A percentile compares a stretch with the other conserved stretches of the same genome.
Conservation (phyloP, 2,329 filamentous ascomycete species). For the Ophioceras dolichostomum region DNA sequence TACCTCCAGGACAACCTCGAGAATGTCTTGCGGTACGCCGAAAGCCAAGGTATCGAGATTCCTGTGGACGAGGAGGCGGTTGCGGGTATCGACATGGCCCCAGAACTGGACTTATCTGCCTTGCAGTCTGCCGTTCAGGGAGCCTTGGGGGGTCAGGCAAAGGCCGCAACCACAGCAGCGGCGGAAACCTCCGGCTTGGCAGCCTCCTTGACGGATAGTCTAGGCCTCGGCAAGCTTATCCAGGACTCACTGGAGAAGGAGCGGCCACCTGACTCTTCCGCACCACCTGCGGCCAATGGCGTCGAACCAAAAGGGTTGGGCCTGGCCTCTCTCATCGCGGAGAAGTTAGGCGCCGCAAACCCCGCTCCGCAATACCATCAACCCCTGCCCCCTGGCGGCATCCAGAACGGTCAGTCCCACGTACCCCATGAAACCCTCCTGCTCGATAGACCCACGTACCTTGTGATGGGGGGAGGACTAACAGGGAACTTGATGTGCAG, state of each 20-base stretch:
- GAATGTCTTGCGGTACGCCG: slow-evolving; percentile 21
- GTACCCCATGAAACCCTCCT: too few species aligned
- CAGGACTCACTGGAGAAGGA: slow-evolving; percentile 10
- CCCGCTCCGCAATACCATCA: slow-evolving; percentile 1
- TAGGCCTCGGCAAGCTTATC: slow-evolving; percentile 9
- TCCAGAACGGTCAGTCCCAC: slow-evolving; percentile 1
- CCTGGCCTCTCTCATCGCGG: slow-evolving; percentile 13
- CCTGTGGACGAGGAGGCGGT: slow-evolving; percentile 17
- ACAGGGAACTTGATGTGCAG: not conserved
- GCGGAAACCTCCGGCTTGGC: not conserved
- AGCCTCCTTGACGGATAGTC: slow-evolving; percentile 3
- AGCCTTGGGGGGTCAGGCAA: not conserved
- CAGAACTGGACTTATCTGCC: slow-evolving; percentile 1
- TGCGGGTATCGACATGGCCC: slow-evolving; percentile 5
- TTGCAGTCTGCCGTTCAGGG: slow-evolving; percentile 7
- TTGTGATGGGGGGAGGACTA: too few species aligned
- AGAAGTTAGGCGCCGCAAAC: slow-evolving; percentile 10
- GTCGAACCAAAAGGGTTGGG: slow-evolving; percentile 12
- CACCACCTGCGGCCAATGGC: not conserved
- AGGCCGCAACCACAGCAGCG: not conserved
- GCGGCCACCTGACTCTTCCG: slow-evolving; percentile 1
- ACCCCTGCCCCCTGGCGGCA: too few species aligned
- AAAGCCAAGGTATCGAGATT: slow-evolving; percentile 23
- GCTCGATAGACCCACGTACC: too few species aligned
- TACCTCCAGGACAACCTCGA: slow-evolving; percentile 19